Conservation (phyloP, 2,329 filamentous ascomycete genomes). For the Neofusicoccum laricinum region DNA sequence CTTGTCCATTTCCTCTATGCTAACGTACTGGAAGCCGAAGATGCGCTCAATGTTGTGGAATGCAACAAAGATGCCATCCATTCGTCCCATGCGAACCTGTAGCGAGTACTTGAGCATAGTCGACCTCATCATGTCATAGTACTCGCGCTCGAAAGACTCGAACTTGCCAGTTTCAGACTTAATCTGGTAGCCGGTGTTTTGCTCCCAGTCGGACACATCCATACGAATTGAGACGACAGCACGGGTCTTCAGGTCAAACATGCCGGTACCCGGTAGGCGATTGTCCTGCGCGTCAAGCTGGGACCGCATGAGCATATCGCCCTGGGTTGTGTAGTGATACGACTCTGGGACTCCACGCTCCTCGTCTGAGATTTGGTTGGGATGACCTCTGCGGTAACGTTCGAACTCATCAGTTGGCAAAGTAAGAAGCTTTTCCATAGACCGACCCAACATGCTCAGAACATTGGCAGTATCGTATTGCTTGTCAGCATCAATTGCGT, state of each 20-base stretch:
- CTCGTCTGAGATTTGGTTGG: constrained; percentile 67
- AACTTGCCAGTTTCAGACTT: constrained; percentile 70
- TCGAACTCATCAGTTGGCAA: constrained; percentile 80
- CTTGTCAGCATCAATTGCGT: constrained; percentile 96
- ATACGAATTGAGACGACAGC: constrained; percentile 90
- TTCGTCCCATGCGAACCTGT: constrained; percentile 93
- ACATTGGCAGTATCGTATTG: constrained; percentile 82
- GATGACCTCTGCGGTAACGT: constrained; percentile 69
- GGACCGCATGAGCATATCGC: constrained; percentile 90
- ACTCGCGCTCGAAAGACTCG: constrained; percentile 93
- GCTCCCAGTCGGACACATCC: constrained; percentile 69
- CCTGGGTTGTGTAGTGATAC: constrained; percentile 83
- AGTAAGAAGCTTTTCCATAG: constrained; percentile 93
- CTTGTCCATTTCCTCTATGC: constrained; percentile 81
- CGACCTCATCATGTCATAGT: constrained; percentile 92
- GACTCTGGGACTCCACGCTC: constrained; percentile 63
- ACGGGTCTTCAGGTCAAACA: constrained; percentile 95
- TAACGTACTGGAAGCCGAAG: constrained; percentile 96
- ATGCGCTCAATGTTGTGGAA: constrained; percentile 94
- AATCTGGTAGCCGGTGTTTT: constrained; percentile 85
- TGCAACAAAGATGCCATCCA: constrained; percentile 98
- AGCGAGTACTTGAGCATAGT: constrained; percentile 96
- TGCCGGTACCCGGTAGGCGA: constrained; percentile 82
- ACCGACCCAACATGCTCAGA: constrained; percentile 87
- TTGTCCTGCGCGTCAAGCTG: constrained; percentile 89